Conservation (phyloP, 495 filamentous ascomycete species). For the Pyrenopolyporus hunteri region DNA sequence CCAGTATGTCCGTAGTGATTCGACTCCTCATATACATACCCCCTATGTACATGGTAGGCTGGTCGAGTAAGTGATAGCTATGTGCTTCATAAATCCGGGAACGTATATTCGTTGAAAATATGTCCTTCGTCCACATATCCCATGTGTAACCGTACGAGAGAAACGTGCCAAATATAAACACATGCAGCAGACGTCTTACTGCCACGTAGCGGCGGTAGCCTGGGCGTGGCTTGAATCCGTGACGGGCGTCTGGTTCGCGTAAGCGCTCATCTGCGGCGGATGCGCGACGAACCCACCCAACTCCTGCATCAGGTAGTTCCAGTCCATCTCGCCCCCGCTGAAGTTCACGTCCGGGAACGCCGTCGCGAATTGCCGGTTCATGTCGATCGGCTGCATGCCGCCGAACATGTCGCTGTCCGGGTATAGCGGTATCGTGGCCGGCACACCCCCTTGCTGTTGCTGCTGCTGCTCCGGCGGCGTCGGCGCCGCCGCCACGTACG, state of each 20-base stretch:
- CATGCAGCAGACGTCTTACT: constrained; percentile 16
- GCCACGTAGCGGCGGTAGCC: constrained; percentile 24
- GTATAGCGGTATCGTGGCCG: constrained; percentile 29
- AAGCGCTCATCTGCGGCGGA: constrained; percentile 28
- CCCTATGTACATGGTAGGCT: constrained; percentile 15
- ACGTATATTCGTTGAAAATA: no score
- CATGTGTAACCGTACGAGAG: no score
- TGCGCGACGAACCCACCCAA: constrained; percentile 46
- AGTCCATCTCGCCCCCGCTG: constrained; percentile 50
- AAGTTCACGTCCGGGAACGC: constrained; percentile 48
- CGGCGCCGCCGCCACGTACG: constrained; percentile 25
- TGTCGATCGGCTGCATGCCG: constrained; percentile 31
- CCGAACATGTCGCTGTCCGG: constrained; percentile 33
- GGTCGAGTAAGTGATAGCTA: constrained; percentile 3
- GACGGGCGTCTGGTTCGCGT: constrained; percentile 27
- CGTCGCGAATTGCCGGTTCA: constrained; percentile 40
- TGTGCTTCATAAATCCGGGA: constrained; percentile 18
- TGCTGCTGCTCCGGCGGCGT: constrained; percentile 26
- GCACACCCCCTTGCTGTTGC: constrained; percentile 11
- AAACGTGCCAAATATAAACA: not conserved
- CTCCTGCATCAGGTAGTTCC: constrained; percentile 52
- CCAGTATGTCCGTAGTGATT: not conserved
- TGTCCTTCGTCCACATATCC: not conserved
- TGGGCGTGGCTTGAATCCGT: constrained; percentile 18
- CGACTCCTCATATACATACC: not conserved